Evolutionary conservation across 2,329 filamentous ascomycete species (phyloP), one percentile per base, ranked within the genome.

Genomic region (Xylariaceae sp.): DNA sequence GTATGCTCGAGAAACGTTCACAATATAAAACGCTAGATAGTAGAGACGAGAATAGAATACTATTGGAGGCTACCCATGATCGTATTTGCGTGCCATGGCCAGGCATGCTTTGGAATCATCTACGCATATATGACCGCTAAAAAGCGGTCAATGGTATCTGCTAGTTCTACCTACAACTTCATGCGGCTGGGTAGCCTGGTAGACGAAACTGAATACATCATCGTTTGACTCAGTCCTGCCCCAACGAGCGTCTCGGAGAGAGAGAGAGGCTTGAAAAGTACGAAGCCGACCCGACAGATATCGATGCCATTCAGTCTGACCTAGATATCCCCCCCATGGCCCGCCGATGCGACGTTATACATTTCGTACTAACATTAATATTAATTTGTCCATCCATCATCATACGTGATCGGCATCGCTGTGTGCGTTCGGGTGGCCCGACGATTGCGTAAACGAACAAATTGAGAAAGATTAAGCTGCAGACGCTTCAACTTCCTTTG

Each of bases 361-460:
- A 61, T 55, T n/a, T 61, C 51, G 57, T 52, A 54, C 20, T 55
- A 54, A 56, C 64, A 67, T 69, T 67, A 67, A 64, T 61, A 67
- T 67, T 66, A 67, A 50, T 46, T 20, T 50, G 32, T 37, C 32
- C 32, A 37, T 53, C 54, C 44, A 54, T 56, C 52, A 47, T 60
- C 49, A 40, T 60, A 52, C 52, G 46, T 60, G 46, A 62, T 60
- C 46, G 42, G 52, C 44, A 42, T 52, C 45, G 52, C 44, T 47
- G 20, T 52, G 44, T 37, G 51, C 50, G 41, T 51, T 40, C 29
- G 48, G 12, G 54, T 64, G 55, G 58, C 49, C 48, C 47, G 51
- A 55, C 20, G 56, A 52, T 50, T 43, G 60, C 59, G 50, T 62
- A 41, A 43, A 12, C n/a, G n/a, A 20, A 44, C 46, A 44, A 32